Evolutionary conservation across 805 yeast species (phyloP).

Genomic region (Ogataea trehaloabstinens): DNA sequence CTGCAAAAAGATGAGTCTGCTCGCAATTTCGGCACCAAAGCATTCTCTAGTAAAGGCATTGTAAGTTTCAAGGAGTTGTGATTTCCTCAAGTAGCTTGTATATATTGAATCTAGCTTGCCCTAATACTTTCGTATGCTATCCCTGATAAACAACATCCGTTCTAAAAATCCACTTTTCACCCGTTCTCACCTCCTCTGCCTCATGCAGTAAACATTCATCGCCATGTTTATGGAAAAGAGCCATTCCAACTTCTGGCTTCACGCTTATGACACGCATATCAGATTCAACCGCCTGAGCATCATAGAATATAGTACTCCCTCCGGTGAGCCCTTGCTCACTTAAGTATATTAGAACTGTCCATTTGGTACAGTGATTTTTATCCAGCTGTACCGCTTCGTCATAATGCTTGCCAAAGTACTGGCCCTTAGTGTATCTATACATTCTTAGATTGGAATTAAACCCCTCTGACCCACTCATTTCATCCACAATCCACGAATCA

Average conservation of each 20-base stretch:
- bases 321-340: slow-evolving; percentile 57
- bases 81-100: no score
- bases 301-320: slow-evolving; percentile 58
- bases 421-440: slow-evolving; percentile 55
- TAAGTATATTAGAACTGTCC: slow-evolving; percentile 59
- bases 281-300: slow-evolving; percentile 17
- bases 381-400: slow-evolving; percentile 51
- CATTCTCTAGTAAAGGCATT: slow-evolving; percentile 23
- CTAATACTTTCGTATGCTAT: slow-evolving; percentile 5
- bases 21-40: slow-evolving; percentile 16
- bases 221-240: slow-evolving; percentile 63
- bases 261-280: slow-evolving; percentile 28
- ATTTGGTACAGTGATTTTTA: slow-evolving; percentile 42
- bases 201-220: slow-evolving; percentile 62
- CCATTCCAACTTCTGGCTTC: slow-evolving; percentile 54
- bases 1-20: not conserved
- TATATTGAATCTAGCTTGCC: no score
- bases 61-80: slow-evolving; percentile 25
- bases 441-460: slow-evolving; percentile 56
- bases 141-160: slow-evolving; percentile 48
- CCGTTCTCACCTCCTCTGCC: slow-evolving; percentile 48
- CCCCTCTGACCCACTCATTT: slow-evolving; percentile 42
- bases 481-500: slow-evolving; percentile 26
- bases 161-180: slow-evolving; percentile 62
- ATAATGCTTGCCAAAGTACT: slow-evolving; percentile 58